Conservation (phyloP, 2,329 filamentous ascomycete genomes). For the Aspergillus intermedius region DNA sequence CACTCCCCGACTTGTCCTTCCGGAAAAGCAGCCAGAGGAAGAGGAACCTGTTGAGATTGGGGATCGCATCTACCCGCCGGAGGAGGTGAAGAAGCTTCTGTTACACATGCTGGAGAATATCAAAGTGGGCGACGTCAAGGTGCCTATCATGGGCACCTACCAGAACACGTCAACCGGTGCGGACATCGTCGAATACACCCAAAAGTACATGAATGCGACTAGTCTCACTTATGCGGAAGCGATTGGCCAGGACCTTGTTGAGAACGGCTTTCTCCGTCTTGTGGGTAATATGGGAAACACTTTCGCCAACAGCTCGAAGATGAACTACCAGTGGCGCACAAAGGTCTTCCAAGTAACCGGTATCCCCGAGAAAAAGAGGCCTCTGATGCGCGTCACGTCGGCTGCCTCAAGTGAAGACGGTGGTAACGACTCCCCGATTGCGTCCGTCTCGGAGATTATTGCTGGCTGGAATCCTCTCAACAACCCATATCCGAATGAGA, state of each 20-base stretch:
- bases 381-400: conserved; percentile 68
- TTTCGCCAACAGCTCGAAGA: conserved; percentile 94
- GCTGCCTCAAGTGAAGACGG: conserved; percentile 52
- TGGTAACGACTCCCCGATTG: conserved; percentile 71
- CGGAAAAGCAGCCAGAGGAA: conserved; percentile 62
- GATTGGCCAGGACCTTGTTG: conserved; percentile 87
- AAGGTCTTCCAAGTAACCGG: conserved; percentile 85
- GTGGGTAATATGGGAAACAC: conserved; percentile 91
- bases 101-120: conserved; percentile 79
- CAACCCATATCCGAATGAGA: conserved; percentile 87
- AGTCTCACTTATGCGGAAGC: conserved; percentile 87
- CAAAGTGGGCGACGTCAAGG: conserved; percentile 83
- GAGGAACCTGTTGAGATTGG: conserved; percentile 83
- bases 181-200: conserved; percentile 93
- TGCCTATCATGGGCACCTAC: conserved; percentile 91
- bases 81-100: conserved; percentile 86
- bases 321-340: conserved; percentile 96
- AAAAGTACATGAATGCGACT: conserved; percentile 75
- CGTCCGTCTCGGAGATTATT: conserved; percentile 80
- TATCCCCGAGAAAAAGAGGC: conserved; percentile 77
- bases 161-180: conserved; percentile 85
- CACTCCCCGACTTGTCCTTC: conserved; percentile 75
- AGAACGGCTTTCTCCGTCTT: conserved; percentile 73
- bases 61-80: conserved; percentile 75
- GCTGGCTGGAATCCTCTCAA: conserved; percentile 90